phyloP scores from a whole-genome alignment of 2,329 filamentous ascomycete species.

The Fusarium sp. region DNA sequence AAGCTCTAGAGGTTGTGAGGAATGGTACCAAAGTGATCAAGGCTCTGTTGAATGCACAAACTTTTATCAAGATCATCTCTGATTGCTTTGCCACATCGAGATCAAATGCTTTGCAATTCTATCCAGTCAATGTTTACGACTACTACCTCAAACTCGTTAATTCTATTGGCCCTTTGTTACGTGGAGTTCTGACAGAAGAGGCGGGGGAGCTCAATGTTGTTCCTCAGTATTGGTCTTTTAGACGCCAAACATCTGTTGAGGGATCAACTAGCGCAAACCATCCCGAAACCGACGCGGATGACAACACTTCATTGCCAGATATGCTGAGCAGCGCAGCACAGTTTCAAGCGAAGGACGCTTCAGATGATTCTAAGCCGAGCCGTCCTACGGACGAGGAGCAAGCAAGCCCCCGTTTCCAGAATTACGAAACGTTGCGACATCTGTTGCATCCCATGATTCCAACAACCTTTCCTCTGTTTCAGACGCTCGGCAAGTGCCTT shows the following conservation, averaged over 20 bases:
- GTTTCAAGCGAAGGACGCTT: conserved; percentile 44
- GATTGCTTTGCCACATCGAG: conserved; percentile 79
- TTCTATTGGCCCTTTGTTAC: conserved; percentile 81
- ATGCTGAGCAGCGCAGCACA: conserved; percentile 47
- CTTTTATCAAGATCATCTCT: conserved; percentile 79
- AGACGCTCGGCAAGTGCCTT: conserved; percentile 84
- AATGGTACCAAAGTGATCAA: conserved; percentile 84
- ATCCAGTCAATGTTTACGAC: conserved; percentile 84
- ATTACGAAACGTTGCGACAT: conserved; percentile 81
- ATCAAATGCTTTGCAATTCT: conserved; percentile 74
- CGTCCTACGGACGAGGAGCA: conserved; percentile 59
- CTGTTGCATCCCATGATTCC: conserved; percentile 83
- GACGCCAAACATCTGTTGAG: conserved; percentile 49
- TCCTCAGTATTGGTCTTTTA: conserved; percentile 73
- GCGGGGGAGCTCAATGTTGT: conserved; percentile 79
- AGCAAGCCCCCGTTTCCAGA: conserved; percentile 67
- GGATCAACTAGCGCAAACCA: conserved; percentile 32
- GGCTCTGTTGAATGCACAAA: conserved; percentile 80
- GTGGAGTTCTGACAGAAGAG: conserved; percentile 87
- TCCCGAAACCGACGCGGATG: conserved; percentile 47
- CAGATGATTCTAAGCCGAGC: conserved; percentile 40
- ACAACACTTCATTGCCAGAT: conserved; percentile 49
- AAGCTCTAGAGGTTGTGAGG: conserved; percentile 53
- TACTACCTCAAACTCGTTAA: conserved; percentile 81
- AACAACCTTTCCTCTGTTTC: conserved; percentile 86